A percentile compares a stretch with the other conserved stretches of the same genome.
These are phyloP conservation scores for Aspergillus fijiensis DNA, from an alignment of 2,329 filamentous ascomycete genomes.

Conservation along the genomic window DNA sequence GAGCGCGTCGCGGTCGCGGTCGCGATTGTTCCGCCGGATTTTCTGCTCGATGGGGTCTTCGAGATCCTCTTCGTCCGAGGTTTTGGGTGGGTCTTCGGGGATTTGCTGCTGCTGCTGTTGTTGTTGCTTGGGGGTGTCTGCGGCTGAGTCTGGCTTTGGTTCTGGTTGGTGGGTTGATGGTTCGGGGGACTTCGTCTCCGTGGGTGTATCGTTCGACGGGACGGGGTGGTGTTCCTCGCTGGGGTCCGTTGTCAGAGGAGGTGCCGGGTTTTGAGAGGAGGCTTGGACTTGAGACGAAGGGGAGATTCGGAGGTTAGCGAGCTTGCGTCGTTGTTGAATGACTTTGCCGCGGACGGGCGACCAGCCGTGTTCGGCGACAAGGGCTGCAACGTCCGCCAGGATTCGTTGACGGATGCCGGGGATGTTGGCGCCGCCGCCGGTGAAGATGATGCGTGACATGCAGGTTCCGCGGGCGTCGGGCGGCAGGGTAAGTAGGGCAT, in stretches of 20 bases:
- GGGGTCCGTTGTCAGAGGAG: no score
- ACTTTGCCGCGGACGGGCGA: constrained; percentile 70
- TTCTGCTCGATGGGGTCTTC: constrained; percentile 47
- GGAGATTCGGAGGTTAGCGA: constrained; percentile 38
- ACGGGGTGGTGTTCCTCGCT: no score
- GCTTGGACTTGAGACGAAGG: not conserved
- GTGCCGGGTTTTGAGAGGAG: not conserved
- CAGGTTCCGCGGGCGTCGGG: constrained; percentile 80
- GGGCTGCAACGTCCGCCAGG: constrained; percentile 67
- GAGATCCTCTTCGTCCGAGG: constrained; percentile 17
- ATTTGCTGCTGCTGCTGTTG: not conserved
- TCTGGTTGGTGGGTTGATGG: no score
- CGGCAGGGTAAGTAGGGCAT: constrained; percentile 70
- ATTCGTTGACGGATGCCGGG: constrained; percentile 77
- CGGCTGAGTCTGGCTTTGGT: no score
- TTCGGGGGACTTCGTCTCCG: no score
- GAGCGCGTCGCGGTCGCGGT: constrained; percentile 21
- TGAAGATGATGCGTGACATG: constrained; percentile 85
- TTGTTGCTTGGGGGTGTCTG: not conserved
- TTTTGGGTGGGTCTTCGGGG: constrained; percentile 10
- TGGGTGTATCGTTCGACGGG: no score
- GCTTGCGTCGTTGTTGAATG: constrained; percentile 51
- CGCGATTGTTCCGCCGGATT: constrained; percentile 38
- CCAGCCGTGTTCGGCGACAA: constrained; percentile 73
- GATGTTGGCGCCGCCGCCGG: constrained; percentile 75